phyloP scores from a whole-genome alignment of 257 asterid genomes.

The Solanum chmielewskii region DNA sequence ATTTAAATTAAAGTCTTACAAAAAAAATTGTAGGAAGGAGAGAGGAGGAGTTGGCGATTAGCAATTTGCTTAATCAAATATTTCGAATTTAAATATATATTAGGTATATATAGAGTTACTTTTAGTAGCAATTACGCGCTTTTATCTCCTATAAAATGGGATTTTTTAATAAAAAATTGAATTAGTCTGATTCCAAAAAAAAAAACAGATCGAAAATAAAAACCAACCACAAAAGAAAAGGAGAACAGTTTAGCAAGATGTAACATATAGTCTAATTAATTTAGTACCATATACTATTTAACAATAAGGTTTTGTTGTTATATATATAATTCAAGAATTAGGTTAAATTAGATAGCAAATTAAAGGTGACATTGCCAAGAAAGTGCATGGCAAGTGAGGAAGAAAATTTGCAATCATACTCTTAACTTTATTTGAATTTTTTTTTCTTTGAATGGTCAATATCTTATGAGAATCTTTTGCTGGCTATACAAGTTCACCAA shows the following conservation, averaged over 20 bases:
- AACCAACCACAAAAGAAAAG: background rate
- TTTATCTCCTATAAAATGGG: background rate
- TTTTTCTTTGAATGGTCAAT: slow-evolving; percentile 64
- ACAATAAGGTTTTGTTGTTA: background rate
- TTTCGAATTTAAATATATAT: background rate
- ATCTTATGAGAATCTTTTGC: slow-evolving; percentile 64
- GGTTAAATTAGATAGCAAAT: background rate
- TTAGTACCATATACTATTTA: background rate
- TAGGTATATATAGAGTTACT: background rate
- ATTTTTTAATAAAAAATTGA: background rate
- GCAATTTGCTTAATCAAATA: background rate
- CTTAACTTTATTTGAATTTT: slow-evolving; percentile 34
- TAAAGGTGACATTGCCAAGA: slow-evolving; percentile 26
- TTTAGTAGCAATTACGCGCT: background rate
- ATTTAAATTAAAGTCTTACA: background rate
- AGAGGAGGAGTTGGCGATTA: background rate
- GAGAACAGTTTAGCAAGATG: background rate
- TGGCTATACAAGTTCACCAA: slow-evolving; percentile 31
- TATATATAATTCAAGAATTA: background rate
- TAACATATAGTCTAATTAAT: background rate
- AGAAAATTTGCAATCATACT: slow-evolving; percentile 16
- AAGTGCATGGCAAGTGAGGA: slow-evolving; percentile 52
- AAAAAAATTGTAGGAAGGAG: no score
- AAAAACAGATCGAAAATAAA: no score
- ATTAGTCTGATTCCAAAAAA: no score